Base-by-base conservation (phyloP, 2,329 filamentous ascomycete genomes). In the Epichloe brachyelytri region DNA sequence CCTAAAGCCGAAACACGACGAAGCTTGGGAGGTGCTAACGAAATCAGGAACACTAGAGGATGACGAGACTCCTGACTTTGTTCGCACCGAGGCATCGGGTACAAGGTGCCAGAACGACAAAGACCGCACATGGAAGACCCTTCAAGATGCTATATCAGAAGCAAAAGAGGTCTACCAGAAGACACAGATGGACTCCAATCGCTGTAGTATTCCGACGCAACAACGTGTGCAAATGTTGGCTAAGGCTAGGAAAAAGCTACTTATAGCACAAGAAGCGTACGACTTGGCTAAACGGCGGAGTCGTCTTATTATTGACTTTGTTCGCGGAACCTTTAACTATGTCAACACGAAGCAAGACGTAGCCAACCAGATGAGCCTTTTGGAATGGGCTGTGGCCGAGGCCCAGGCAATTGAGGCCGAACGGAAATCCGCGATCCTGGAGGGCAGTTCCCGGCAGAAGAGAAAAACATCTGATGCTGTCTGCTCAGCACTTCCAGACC, bases 21-120 rank as follows among this genome's bases (percentile, higher is more conserved):
- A 57, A 54, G 58, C 57, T 17, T 66, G 63, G 64, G 58, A 62
- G 54, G 53, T 56, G 51, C 58, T 68, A 26, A 58, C 62, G 44
- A 60, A 62, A 38, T 53, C 57, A 37, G 56, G 58, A 14, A 51
- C 65, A 43, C 41, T 64, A n/a, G 60, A 55, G 46, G 46, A 50
- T 41, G 50, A 54, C 36, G 56, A 56, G 20, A 56, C 54, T 8
- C 47, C 48, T 6, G 51, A 55, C 5, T 56, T 43, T 20, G 37
- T 57, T 8, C 53, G 53, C 10, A 55, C 52, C 5, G 1, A 5
- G 4, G 30, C 26, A 4, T 52, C 50, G 5, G 30, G 39, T 26
- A 51, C 19, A 40, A 20, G 46, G 19, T 14, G 11, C 19, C 22
- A 49, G 22, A 5, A 5, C n/a, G 52, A 56, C 10, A 12, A 43